Conservation (phyloP, 1,284 basidiomycete species). For the Pisolithus thermaeus region DNA sequence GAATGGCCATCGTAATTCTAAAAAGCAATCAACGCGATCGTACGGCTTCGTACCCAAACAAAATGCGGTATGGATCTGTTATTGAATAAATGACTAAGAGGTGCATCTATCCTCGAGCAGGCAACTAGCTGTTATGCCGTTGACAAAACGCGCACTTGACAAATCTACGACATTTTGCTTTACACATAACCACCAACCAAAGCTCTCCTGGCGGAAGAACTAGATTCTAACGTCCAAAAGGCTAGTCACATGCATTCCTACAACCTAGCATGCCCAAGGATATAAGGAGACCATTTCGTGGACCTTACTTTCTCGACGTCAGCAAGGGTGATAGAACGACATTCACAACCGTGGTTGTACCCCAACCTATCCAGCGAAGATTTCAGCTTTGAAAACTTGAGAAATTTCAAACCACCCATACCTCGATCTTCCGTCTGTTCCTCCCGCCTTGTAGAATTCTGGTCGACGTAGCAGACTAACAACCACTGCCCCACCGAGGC, state of each 20-base stretch:
- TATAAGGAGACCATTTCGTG: constrained; percentile 42
- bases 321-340: constrained; percentile 49
- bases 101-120: too few relatives aligned
- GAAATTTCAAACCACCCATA: constrained; percentile 21
- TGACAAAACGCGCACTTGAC: too few relatives aligned
- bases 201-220: neutral
- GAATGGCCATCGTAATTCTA: too few relatives aligned
- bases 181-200: neutral
- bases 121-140: too few relatives aligned
- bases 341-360: constrained; percentile 74
- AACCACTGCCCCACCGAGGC: constrained; percentile 76
- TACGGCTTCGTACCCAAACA: neutral
- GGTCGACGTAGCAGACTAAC: constrained; percentile 69
- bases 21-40: too few relatives aligned
- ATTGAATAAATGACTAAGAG: too few relatives aligned
- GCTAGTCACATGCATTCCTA: neutral
- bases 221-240: neutral
- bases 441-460: constrained; percentile 61
- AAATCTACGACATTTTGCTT: too few relatives aligned
- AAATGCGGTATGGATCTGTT: constrained; percentile 34
- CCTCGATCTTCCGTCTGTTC: constrained; percentile 62
- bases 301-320: constrained; percentile 76
- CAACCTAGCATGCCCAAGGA: constrained; percentile 32
- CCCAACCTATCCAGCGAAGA: constrained; percentile 46
- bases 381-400: neutral